Evolutionary conservation across 306 rosid genomes (phyloP), one percentile per base, ranked within the genome.

Genomic region (Parietaria judaica): DNA sequence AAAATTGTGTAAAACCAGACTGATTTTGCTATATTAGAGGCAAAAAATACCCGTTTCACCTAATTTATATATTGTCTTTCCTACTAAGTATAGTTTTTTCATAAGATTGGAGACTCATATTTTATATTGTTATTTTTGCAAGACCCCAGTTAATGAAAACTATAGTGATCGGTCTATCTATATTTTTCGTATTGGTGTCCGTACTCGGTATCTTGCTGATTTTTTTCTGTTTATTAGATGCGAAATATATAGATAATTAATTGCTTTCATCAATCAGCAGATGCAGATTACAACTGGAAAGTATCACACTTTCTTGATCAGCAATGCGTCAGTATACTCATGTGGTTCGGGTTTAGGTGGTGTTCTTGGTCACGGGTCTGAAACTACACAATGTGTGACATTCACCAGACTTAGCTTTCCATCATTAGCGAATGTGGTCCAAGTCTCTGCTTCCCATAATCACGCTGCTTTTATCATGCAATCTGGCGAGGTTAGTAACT

Each of bases 311-410:
- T 72, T 91, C 64, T 73, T 88, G 65, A 85, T 85, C 79, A 75
- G 83, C 61, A 83, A 83, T 56, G 82, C 95, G 36, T 78, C 92
- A 17, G 87, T 88, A 44, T 91, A 91, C 70, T 83, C 98, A 11
- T 87, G 96, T 58, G 98, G 95, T 71, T 85, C 88, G 68, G 78
- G 88, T 58, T 83, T 87, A 75, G 87, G 87, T 66, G 96, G 98
- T 51, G 89, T 85, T 68, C 96, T 91, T 62, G 98, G 98, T 67
- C 96, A 91, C 67, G 98, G 96, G 16, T 66, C 83, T 37, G 88
- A 83, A 75, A 79, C 89, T 54, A 91, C 88, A 49, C 96, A 76
- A 74, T 81, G 87, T 76, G 87, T 82, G 50, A 67, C 92, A 23
- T 78, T 91, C 66, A 85, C 89, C 17, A 80, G 77, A 68, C 79